Evolutionary conservation across 176 grass and related monocot genomes (phyloP), one percentile per base, ranked within the genome.

Genomic region (Pontederia paniculata): DNA sequence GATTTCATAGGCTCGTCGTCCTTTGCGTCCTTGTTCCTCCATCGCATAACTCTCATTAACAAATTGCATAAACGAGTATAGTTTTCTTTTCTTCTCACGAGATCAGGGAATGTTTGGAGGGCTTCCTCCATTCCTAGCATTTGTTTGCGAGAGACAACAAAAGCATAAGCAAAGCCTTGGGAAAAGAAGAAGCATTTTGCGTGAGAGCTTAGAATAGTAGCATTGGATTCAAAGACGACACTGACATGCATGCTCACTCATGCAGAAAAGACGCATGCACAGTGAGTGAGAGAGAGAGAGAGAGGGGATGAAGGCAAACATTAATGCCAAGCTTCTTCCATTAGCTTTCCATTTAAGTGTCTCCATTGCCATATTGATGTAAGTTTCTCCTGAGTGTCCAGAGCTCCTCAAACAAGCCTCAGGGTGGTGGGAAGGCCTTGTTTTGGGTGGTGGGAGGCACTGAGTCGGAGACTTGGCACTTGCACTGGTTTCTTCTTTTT

Each of bases 311-410:
- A 50, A 8, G 15, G 48, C 48, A 50, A 48, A 7, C 31, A 42
- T 59, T 59, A 59, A 42, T 59, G 16, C 11, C 15, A 4, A 7
- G 10, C 10, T 22, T 21, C 31, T 54, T 55, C 23, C 42, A n/a
- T 21, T 16, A 20, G 19, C 50, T 75, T 14, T 65, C 25, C 46
- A 9, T 37, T 59, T 31, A 28, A 50, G 5, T 14, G 51, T 42
- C 53, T 42, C 47, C 52, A 17, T 89, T 89, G 74, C 85, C 80
- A 53, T 78, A 76, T 86, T 68, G 67, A 80, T 68, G 85, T 77
- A 46, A 70, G 65, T 22, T 55, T 57, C 64, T 56, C 55, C 48
- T n/a, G 66, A 73, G 56, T 61, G 55, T 54, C 69, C 54, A 45
- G 53, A 37, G 28, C 55, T 80, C 21, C 49, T 43, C 17, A 15